These are phyloP conservation scores for Chlamydomonas schloesseri DNA, from an alignment of 139 green algal species.

Conservation along the genomic window DNA sequence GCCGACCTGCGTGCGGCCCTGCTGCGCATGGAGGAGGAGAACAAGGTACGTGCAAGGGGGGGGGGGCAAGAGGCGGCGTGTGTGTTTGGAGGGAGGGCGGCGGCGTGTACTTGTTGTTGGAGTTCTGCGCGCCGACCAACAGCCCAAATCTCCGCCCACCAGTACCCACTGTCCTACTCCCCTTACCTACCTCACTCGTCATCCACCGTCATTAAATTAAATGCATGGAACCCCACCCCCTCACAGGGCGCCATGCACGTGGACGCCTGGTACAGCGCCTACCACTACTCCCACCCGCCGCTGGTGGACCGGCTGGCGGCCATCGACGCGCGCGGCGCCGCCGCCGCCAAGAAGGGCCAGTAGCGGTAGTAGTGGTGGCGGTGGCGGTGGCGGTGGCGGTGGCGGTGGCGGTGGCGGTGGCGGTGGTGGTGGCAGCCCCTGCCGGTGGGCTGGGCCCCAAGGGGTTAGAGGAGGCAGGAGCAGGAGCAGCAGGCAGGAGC, in stretches of 20 bases:
- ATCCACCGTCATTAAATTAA: too few species aligned
- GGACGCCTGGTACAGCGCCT: slow-evolving; percentile 62
- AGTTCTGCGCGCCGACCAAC: too few species aligned
- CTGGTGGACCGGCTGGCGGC: slow-evolving; percentile 84
- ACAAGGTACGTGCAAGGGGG: slow-evolving; percentile 64
- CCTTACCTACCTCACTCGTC: slow-evolving; percentile 49
- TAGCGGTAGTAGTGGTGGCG: too few species aligned
- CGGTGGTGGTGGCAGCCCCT: too few species aligned
- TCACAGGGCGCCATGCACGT: slow-evolving; percentile 49
- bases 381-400: too few species aligned
- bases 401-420: too few species aligned
- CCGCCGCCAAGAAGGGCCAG: too few species aligned
- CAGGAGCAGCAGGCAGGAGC: too few species aligned
- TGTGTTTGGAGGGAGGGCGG: background rate
- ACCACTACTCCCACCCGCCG: slow-evolving; percentile 89
- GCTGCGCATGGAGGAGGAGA: slow-evolving; percentile 85
- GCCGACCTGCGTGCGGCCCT: slow-evolving; percentile 75
- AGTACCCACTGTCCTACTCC: background rate
- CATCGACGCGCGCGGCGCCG: slow-evolving; percentile 60
- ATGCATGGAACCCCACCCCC: background rate
- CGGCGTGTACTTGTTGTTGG: too few species aligned
- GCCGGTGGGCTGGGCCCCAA: too few species aligned
- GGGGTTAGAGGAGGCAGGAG: too few species aligned
- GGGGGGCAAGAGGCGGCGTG: background rate
- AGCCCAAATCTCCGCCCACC: too few species aligned